Evolutionary conservation across 306 rosid genomes (phyloP).

Genomic region (Fragaria ananassa): DNA sequence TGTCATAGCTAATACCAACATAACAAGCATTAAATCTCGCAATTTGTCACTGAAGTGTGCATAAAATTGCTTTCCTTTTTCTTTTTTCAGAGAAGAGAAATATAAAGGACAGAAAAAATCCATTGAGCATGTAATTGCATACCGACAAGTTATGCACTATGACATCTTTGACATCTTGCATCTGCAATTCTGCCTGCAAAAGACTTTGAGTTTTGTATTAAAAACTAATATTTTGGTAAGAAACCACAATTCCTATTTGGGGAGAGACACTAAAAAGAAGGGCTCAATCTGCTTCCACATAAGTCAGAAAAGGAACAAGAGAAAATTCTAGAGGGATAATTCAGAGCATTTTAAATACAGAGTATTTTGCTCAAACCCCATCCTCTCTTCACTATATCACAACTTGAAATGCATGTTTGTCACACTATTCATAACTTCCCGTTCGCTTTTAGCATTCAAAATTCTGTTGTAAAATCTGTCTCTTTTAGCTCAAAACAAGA

Average conservation of each 20-base stretch:
- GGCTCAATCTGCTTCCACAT: background rate
- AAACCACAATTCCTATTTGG: background rate
- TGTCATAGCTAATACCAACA: background rate
- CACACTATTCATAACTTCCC: too few relatives aligned
- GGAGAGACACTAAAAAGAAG: background rate
- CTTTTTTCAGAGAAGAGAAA: background rate
- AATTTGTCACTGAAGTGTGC: background rate
- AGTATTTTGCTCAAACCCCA: background rate
- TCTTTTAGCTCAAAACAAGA: background rate
- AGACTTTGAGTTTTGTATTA: conserved; percentile 14
- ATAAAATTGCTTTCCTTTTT: background rate
- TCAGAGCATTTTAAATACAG: background rate
- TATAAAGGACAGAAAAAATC: background rate
- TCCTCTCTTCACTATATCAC: background rate
- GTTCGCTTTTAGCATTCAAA: background rate
- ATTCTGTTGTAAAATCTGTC: background rate
- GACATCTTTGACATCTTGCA: conserved; percentile 86
- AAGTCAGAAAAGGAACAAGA: background rate
- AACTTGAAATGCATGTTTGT: background rate
- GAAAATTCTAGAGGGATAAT: background rate
- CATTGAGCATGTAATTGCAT: conserved; percentile 24
- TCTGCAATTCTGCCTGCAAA: conserved; percentile 84
- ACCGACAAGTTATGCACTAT: conserved; percentile 90
- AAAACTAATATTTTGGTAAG: background rate
- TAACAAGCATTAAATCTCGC: background rate